A percentile compares a stretch with the other conserved stretches of the same genome.
These are phyloP conservation scores for Colletotrichum graminicola DNA, from an alignment of 2,329 filamentous ascomycete genomes.

Conservation along the genomic window DNA sequence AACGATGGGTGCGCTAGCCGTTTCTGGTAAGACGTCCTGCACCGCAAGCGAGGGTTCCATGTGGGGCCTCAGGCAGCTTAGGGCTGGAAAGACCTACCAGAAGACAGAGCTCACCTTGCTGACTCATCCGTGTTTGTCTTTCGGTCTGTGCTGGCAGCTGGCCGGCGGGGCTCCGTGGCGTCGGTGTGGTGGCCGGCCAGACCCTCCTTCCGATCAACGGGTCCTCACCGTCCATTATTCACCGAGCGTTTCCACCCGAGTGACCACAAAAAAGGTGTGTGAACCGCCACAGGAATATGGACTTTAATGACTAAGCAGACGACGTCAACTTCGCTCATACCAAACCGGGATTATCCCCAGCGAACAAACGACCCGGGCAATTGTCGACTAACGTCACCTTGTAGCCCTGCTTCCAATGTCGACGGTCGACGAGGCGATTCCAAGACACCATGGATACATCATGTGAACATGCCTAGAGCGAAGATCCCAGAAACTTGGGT, in stretches of 20 bases:
- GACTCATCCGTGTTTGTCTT: constrained; percentile 1
- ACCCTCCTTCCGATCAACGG: constrained; percentile 5
- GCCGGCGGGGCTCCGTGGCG: constrained; percentile 13
- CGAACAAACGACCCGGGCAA: background rate
- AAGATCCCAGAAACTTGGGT: constrained; percentile 29
- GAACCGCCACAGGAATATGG: background rate
- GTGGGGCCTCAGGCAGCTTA: constrained; percentile 50
- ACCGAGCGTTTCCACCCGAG: background rate
- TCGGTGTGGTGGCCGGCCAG: constrained; percentile 3
- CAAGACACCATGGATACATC: constrained; percentile 18
- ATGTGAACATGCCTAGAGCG: constrained; percentile 31
- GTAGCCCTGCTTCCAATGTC: constrained; percentile 32
- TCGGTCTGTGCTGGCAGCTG: background rate
- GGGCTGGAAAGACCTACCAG: constrained; percentile 57
- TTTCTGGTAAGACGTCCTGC: constrained; percentile 48
- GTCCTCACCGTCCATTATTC: background rate
- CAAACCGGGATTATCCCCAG: constrained; percentile 23
- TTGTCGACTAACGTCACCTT: constrained; percentile 36
- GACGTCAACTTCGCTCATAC: constrained; percentile 9
- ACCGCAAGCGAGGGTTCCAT: constrained; percentile 52
- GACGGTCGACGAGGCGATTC: constrained; percentile 6
- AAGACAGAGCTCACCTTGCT: constrained; percentile 10
- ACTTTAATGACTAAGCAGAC: constrained; percentile 22
- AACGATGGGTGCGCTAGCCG: constrained; percentile 48
- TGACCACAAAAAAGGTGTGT: background rate